These are phyloP conservation scores for Xylariaceae sp. DNA, from an alignment of 2,329 filamentous ascomycete genomes.

Conservation along the genomic window DNA sequence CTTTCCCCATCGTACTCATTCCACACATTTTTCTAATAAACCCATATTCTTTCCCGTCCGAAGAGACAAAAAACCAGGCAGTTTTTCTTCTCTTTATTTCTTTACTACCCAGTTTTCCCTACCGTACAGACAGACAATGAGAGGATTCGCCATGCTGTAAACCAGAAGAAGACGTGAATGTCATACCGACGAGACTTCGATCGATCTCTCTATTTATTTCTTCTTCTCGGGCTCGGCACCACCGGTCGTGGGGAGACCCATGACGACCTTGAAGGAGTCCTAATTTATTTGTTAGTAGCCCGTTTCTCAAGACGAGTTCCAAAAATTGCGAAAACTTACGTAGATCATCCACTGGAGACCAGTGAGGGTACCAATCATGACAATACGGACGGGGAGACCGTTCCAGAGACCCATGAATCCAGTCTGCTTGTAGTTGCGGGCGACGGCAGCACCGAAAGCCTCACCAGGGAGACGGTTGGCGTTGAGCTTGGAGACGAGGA, in stretches of 20 bases:
- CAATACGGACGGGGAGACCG: constrained; percentile 74
- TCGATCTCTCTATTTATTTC: constrained; percentile 30
- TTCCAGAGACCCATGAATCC: constrained; percentile 90
- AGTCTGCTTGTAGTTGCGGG: constrained; percentile 79
- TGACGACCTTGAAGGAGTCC: constrained; percentile 87
- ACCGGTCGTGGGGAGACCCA: constrained; percentile 80
- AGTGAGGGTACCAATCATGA: constrained; percentile 82
- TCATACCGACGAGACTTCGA: neutral
- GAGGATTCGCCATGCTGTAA: neutral
- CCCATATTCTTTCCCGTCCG: too few relatives aligned
- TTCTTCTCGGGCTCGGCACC: constrained; percentile 53
- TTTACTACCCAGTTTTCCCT: neutral
- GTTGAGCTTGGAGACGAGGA: constrained; percentile 92
- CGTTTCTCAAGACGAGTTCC: neutral
- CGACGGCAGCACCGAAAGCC: constrained; percentile 67
- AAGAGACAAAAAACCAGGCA: too few relatives aligned
- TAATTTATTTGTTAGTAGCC: constrained; percentile 28
- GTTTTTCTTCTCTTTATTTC: neutral
- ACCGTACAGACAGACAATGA: neutral
- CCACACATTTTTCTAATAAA: too few relatives aligned
- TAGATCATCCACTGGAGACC: constrained; percentile 94
- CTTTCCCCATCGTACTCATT: too few relatives aligned
- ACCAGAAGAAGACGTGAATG: neutral
- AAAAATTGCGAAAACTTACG: constrained; percentile 40
- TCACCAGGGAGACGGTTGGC: constrained; percentile 71